Base-by-base conservation (phyloP, 129 eudicot genomes). In the Scalesia atractyloides region DNA sequence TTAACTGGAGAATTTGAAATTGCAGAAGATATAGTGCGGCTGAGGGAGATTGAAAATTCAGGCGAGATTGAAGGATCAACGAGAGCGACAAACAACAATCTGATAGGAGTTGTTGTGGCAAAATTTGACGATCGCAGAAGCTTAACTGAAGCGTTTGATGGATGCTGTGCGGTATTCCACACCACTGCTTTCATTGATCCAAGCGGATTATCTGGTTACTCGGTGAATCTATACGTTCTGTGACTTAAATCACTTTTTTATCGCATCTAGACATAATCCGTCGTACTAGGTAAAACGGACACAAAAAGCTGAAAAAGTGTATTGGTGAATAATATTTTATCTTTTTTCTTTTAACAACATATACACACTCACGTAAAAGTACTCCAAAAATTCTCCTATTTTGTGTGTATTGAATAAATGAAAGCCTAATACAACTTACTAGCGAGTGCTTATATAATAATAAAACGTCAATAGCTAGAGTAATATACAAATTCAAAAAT, bases 111-210 rank as follows among this genome's bases (percentile, higher is more conserved):
- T 26, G 89, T 78, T 22, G 68, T 82, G 82, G 95, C 91, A 3
- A 85, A 80, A 15, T 73, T 87, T 14, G 44, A 69, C 20, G 85
- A 91, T 9, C 72, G 50, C 12, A 82, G 59, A 41, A 86, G 86
- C 67, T 68, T 91, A 26, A 56, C 72, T 15, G 85, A 78, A 19
- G 89, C 94, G 8, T 87, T 91, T 51, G 69, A 80, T 54, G 97
- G 95, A 51, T 91, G 97, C 37, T 81, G 80, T 57, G 83, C 89
- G 19, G 91, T 91, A 7, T 91, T 87, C 30, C 97, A 91, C 68
- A 87, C 97, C 2, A 59, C 91, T 10, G 89, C 89, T 0, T 87
- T 91, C 57, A 75, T 91, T 20, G 97, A 91, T 67, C 97, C 97
- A 3, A 84, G 85, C 34, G 97, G 97, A 15, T 51, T 85, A 33